A percentile compares a stretch with the other conserved stretches of the same genome.
These are phyloP conservation scores for Diplodia sapinea DNA, from an alignment of 2,329 filamentous ascomycete genomes.

Conservation along the genomic window DNA sequence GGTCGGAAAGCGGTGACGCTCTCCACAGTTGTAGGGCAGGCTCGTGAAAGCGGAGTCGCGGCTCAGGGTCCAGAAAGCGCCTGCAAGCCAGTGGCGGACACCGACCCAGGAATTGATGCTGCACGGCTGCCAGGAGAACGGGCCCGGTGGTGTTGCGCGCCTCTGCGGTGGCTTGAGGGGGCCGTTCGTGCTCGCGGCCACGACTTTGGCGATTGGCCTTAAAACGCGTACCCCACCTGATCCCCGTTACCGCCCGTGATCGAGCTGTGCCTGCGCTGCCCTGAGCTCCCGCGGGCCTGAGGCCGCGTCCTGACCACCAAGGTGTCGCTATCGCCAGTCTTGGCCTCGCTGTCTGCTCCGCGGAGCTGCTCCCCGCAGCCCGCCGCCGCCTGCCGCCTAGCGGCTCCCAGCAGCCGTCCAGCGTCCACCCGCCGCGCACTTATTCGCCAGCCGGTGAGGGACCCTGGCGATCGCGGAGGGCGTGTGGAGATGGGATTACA, in stretches of 20 bases:
- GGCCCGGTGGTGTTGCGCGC: constrained; percentile 16
- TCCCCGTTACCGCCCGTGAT: constrained; percentile 12
- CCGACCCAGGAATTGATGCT: constrained; percentile 12
- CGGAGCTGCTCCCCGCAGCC: not conserved
- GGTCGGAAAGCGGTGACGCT: constrained; percentile 27
- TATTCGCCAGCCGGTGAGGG: constrained; percentile 8
- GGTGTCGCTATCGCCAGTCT: not conserved
- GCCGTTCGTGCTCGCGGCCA: constrained; percentile 1
- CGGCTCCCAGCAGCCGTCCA: not conserved
- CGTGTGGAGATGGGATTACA: constrained; percentile 28
- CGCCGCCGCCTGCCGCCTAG: too few relatives aligned
- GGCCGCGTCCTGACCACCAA: not conserved
- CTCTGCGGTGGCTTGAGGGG: not conserved
- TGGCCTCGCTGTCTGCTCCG: not conserved
- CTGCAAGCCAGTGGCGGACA: not conserved
- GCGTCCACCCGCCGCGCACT: not conserved
- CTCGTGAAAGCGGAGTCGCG: constrained; percentile 35
- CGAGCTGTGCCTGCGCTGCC: not conserved
- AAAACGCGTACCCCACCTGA: constrained; percentile 10
- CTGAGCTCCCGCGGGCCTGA: not conserved
- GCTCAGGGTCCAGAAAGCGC: not conserved
- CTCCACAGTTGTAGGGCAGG: constrained; percentile 26
- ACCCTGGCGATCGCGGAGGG: constrained; percentile 22
- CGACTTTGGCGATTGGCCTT: constrained; percentile 16
- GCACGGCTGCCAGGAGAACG: not conserved